phyloP scores from a whole-genome alignment of 1,139 yeast species.

The Sugiyamaella grinbergsii region DNA sequence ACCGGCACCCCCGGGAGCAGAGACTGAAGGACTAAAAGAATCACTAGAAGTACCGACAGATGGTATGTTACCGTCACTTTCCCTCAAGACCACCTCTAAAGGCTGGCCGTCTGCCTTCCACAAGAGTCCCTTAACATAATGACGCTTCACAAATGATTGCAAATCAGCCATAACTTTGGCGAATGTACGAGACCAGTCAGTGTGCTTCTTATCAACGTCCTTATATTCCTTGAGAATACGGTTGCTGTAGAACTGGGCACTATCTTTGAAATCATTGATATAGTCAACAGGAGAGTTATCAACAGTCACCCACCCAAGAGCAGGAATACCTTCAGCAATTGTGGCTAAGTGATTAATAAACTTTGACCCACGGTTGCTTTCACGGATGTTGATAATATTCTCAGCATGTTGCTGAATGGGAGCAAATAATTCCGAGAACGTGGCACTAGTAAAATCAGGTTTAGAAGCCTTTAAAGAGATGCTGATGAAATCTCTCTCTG shows the following conservation, averaged over 20 bases:
- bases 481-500: conserved; percentile 59
- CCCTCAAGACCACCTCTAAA: conserved; percentile 51
- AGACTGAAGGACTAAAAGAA: conserved; percentile 57
- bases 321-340: conserved; percentile 85
- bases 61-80: conserved; percentile 34
- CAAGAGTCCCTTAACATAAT: conserved; percentile 76
- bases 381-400: conserved; percentile 65
- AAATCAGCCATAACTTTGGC: conserved; percentile 66
- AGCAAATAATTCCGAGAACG: conserved; percentile 57
- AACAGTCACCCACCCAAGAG: conserved; percentile 85
- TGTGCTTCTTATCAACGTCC: conserved; percentile 66
- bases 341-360: conserved; percentile 74
- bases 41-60: conserved; percentile 42
- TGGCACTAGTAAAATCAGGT: conserved; percentile 57
- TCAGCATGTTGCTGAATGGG: conserved; percentile 70
- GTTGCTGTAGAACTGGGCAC: conserved; percentile 93
- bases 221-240: conserved; percentile 81
- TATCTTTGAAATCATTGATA: conserved; percentile 82
- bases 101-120: conserved; percentile 65
- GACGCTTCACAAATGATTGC: conserved; percentile 70
- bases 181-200: conserved; percentile 78
- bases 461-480: conserved; percentile 63
- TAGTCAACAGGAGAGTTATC: conserved; percentile 64
- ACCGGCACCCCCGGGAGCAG: conserved; percentile 60
- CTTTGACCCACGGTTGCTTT: conserved; percentile 67